Conservation (phyloP, 257 asterid genomes). For the Solanum commersonii region DNA sequence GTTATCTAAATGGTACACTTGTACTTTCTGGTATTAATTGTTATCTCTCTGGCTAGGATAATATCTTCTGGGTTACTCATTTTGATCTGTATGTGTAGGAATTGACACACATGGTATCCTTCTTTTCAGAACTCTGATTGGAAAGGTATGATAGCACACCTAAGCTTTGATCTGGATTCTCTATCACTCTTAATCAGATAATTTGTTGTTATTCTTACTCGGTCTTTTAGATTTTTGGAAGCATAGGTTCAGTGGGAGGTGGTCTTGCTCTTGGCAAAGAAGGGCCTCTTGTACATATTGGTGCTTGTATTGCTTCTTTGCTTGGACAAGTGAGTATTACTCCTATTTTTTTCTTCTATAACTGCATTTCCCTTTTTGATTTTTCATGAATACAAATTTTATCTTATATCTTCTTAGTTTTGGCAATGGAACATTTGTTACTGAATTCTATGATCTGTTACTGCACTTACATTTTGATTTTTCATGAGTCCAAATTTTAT, state of each 20-base stretch:
- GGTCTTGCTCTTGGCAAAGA: slow-evolving; percentile 99
- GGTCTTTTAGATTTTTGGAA: slow-evolving; percentile 76
- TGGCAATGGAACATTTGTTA: background rate
- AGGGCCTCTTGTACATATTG: slow-evolving; percentile 98
- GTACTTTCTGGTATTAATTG: background rate
- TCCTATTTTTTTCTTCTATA: background rate
- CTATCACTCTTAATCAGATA: background rate
- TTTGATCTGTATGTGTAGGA: slow-evolving; percentile 37
- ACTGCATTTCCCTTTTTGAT: background rate
- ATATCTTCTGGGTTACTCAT: slow-evolving; percentile 9
- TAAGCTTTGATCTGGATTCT: background rate
- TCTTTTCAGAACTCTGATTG: slow-evolving; percentile 86
- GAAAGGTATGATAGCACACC: slow-evolving; percentile 53
- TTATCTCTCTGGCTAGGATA: background rate
- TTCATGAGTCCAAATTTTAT: background rate
- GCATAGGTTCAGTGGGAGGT: slow-evolving; percentile 99
- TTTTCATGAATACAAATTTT: background rate
- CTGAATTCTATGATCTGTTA: background rate
- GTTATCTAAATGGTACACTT: slow-evolving; percentile 75
- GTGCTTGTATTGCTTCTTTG: slow-evolving; percentile 98
- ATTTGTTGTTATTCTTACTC: background rate
- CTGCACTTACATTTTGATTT: background rate
- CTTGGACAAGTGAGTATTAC: slow-evolving; percentile 83
- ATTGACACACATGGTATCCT: slow-evolving; percentile 94
- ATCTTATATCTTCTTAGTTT: background rate